Evolutionary conservation across 202 grass and related monocot genomes (phyloP), one percentile per base, ranked within the genome.

Genomic region (Bolboschoenoplectus hybrid): DNA sequence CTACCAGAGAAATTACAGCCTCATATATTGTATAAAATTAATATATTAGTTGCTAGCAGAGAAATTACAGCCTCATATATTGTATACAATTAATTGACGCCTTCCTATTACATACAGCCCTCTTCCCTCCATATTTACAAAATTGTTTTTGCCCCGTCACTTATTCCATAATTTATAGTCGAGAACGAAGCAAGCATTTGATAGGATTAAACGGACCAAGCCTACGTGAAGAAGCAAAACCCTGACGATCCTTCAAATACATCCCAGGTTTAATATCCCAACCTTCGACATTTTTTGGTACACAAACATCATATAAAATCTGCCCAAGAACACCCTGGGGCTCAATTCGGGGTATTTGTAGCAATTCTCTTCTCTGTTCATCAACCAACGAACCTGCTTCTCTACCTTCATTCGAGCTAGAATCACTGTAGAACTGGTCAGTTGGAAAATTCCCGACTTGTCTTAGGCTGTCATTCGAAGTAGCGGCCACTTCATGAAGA

Each of bases 291-390:
- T 93, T 97, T 73, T 91, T 94, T 1, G 97, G 93, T 74, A 97
- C 88, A 76, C 92, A 99, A 43, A 93, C 97, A 85, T 99, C 97
- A 60, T 89, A 91, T 56, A 99, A 86, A 40, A 99, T 90, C 85
- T 99, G 97, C 2, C 90, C 92, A 63, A 99, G 89, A 39, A 99
- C 90, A 44, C 97, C 97, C 80, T 94, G 91, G 71, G 92, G 93
- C 60, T 99, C 89, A 82, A 94, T 94, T 80, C 87, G 87, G 57
- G 90, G 89, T 71, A 88, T 65, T 79, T 92, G 84, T 52, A 89
- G 87, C 47, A 92, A 61, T 69, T 89, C 82, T 6, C 44, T 85
- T 90, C 84, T 82, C 82, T 87, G 26, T 91, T 87, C 19, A 90
- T 67, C 82, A 39, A 84, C 19, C 45, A 84, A 84, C 58, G 93